phyloP scores from a whole-genome alignment of 257 asterid species.

The Penstemon barbatus region DNA sequence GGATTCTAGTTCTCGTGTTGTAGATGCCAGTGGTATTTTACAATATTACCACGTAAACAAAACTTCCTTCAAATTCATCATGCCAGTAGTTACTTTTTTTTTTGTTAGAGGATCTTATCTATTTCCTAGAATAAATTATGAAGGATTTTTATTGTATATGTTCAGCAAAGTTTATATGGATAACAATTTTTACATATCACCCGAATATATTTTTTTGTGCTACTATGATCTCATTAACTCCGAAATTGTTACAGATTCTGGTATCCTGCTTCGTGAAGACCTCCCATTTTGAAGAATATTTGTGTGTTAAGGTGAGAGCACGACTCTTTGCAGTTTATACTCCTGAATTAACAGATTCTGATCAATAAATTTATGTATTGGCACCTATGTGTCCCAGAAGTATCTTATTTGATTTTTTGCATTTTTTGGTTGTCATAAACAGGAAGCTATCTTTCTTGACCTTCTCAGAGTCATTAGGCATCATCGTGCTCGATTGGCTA shows the following conservation, averaged over 20 bases:
- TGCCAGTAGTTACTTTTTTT: too few relatives aligned
- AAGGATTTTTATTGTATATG: background rate
- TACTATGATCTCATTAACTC: slow-evolving; percentile 7
- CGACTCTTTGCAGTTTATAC: slow-evolving; percentile 14
- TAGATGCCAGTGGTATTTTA: background rate
- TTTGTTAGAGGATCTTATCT: background rate
- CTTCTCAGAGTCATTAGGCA: slow-evolving; percentile 91
- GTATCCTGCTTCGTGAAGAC: slow-evolving; percentile 99
- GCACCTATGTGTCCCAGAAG: too few relatives aligned
- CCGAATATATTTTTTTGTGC: too few relatives aligned
- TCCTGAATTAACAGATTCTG: background rate
- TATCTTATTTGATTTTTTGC: slow-evolving; percentile 8
- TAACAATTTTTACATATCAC: too few relatives aligned
- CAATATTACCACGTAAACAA: too few relatives aligned
- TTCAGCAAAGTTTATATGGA: too few relatives aligned
- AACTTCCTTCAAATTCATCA: too few relatives aligned
- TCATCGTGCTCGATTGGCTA: slow-evolving; percentile 95
- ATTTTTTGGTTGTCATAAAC: slow-evolving; percentile 29
- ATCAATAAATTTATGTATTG: slow-evolving; percentile 15
- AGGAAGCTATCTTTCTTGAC: slow-evolving; percentile 91
- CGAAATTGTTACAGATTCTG: slow-evolving; percentile 59
- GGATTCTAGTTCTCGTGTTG: background rate
- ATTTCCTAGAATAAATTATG: background rate
- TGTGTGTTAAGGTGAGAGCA: slow-evolving; percentile 89
- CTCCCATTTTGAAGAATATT: slow-evolving; percentile 90